These are phyloP conservation scores for Blepharisma japonicum DNA, from an alignment of 73 alveolate species.

Conservation along the genomic window DNA sequence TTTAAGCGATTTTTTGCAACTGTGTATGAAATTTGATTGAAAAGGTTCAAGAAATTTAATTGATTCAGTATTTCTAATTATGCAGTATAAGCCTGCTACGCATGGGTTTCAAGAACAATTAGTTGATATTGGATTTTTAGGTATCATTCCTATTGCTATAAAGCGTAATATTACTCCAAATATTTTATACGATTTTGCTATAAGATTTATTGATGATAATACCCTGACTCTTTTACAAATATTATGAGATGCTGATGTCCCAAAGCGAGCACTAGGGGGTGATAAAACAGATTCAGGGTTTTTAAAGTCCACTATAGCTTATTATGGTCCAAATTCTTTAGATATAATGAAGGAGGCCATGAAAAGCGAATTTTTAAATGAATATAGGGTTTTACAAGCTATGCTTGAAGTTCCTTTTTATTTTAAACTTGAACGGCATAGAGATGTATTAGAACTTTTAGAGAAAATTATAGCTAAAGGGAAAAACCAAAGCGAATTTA, in stretches of 20 bases:
- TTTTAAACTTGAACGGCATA: neutral
- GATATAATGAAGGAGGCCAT: neutral
- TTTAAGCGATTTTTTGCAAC: too few relatives aligned
- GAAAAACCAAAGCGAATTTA: neutral
- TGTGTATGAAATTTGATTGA: too few relatives aligned
- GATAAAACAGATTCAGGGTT: neutral
- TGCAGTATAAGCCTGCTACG: too few relatives aligned
- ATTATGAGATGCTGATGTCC: neutral
- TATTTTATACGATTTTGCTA: too few relatives aligned
- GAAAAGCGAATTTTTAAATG: neutral
- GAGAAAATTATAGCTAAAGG: neutral
- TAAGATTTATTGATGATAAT: neutral
- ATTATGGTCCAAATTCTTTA: neutral
- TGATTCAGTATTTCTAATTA: too few relatives aligned
- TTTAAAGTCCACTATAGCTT: neutral
- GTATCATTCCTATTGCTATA: too few relatives aligned
- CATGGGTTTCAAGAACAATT: too few relatives aligned
- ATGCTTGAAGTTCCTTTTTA: neutral
- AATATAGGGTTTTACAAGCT: neutral
- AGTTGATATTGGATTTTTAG: too few relatives aligned
- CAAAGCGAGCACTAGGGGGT: neutral
- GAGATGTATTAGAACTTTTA: neutral
- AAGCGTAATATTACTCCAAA: too few relatives aligned
- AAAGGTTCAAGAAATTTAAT: too few relatives aligned
- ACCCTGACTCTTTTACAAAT: neutral